Evolutionary conservation across 75 land plant genomes (phyloP), one percentile per base, ranked within the genome.

Genomic region (Cryptomeria japonica): DNA sequence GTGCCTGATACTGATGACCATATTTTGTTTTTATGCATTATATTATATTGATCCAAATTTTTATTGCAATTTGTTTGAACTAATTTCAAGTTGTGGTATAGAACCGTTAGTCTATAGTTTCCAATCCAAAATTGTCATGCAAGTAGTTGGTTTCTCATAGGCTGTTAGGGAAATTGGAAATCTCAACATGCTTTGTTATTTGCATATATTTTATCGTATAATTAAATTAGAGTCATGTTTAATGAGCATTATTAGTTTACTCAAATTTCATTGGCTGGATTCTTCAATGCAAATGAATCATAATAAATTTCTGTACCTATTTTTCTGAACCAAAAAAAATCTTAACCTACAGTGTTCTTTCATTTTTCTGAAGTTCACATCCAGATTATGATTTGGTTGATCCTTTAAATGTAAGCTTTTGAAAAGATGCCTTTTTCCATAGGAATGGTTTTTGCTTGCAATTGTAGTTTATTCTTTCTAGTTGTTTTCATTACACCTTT

Each of bases 241-340:
- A 11, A 49, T 44, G 83, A 80, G 9, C 31, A 80, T 41, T 28
- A 44, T 41, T 3, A 38, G 16, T 22, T 37, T 25, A 80, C 11
- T 25, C 49, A 80, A 80, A 80, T 7, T 25, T 85, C 80, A 58
- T 64, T 56, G 80, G 22, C 28, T 72, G 86, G 73, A 75, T 64
- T 51, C 42, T 53, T 80, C 47, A 44, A 44, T 44, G 49, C 22
- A 39, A 80, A 42, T 9, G 32, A 80, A 39, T 80, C 83, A 44
- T 16, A 80, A 11, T 7, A 25, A 38, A 38, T 78, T 39, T 79
- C 3, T 15, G 22, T 79, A 19, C 11, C 41, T 41, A 25, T 22
- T 79, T 19, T 39, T 41, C 44, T 25, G 41, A 38, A 38, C 14
- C 39, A 41, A 10, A 79, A 41, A 51, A 13, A 64, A 64, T 64